Evolutionary conservation across 1,284 basidiomycete species (phyloP).

Genomic region (Cutaneotrichosporon sp.): DNA sequence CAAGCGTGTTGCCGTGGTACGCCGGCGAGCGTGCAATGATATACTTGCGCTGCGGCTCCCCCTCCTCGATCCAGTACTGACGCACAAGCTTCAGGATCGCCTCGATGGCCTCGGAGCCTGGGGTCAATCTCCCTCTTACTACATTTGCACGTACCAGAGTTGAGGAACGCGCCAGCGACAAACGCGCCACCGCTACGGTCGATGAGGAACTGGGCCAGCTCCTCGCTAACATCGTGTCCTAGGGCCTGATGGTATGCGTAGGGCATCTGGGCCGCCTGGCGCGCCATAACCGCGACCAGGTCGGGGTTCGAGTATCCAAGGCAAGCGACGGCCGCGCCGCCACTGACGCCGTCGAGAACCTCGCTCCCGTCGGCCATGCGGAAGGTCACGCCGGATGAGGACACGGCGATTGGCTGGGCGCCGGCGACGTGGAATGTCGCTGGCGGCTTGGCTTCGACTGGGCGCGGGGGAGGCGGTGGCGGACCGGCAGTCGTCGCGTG

Average conservation of each 20-base stretch:
- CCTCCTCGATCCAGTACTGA: conserved; percentile 60
- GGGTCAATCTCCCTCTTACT: background rate
- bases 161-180: conserved; percentile 36
- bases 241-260: conserved; percentile 36
- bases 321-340: conserved; percentile 78
- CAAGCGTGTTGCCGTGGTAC: conserved; percentile 80
- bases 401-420: conserved; percentile 19
- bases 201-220: conserved; percentile 28
- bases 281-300: conserved; percentile 31
- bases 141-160: conserved; percentile 18
- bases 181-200: conserved; percentile 30
- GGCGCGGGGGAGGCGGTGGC: conserved; percentile 3
- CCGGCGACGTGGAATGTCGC: conserved; percentile 15
- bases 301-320: conserved; percentile 71
- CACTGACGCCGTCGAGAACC: conserved; percentile 50
- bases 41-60: conserved; percentile 67
- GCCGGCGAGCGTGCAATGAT: conserved; percentile 76
- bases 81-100: conserved; percentile 37
- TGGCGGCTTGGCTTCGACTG: background rate
- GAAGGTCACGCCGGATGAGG: conserved; percentile 26
- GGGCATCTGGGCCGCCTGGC: conserved; percentile 31
- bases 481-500: conserved; percentile 4
- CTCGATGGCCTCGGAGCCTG: conserved; percentile 40
- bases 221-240: conserved; percentile 26
- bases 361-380: conserved; percentile 29